Base-by-base conservation (phyloP, 768 basidiomycete species). In the Mycena venus region DNA sequence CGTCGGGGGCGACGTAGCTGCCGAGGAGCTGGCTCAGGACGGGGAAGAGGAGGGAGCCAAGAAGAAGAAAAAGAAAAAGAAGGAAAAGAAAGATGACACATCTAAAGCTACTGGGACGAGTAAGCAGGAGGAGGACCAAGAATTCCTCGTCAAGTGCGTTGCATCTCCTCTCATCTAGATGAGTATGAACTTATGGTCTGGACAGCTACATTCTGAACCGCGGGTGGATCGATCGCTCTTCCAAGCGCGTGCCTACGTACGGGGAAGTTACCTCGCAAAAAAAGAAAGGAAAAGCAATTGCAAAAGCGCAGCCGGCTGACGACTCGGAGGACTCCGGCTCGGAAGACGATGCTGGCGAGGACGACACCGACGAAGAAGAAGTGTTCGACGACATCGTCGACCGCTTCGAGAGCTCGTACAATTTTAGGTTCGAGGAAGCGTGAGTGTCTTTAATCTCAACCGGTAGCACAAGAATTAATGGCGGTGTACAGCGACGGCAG, bases 381-480 rank as follows among this genome's bases (percentile, higher is more conserved):
- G 90, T 94, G 21, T 98, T 98, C 78, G 96, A 98, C 66, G 96
- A 98, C 53, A 92, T 95, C 74, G 94, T 92, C 7, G 97, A 98
- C 32, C 91, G 91, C 53, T 99, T 99, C 76, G 98, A 99, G 85
- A 92, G 91, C n/a, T 95, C 94, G 19, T 99, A 99, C 85, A 99
- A 99, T 83, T 98, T 98, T 85, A 92, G 98, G 65, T 99, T 96
- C 82, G 98, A 99, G 82, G 98, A 99, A 83, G 94, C 95, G 91
- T 96, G 79, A 79, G 96, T 92, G 29, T 69, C 25, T 2, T 2
- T 56, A 21, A 15, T 34, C 8, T 40, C 25, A 42, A 27, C 17
- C n/a, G 12, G 12, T 17, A 2, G 31, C 14, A 9, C 11, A 56
- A 19, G 29, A 40, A 42, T 36, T 70, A 11, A 72, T 53, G n/a